Base-by-base conservation (phyloP, 23 red algal species). In the Agarophyton chilense region DNA sequence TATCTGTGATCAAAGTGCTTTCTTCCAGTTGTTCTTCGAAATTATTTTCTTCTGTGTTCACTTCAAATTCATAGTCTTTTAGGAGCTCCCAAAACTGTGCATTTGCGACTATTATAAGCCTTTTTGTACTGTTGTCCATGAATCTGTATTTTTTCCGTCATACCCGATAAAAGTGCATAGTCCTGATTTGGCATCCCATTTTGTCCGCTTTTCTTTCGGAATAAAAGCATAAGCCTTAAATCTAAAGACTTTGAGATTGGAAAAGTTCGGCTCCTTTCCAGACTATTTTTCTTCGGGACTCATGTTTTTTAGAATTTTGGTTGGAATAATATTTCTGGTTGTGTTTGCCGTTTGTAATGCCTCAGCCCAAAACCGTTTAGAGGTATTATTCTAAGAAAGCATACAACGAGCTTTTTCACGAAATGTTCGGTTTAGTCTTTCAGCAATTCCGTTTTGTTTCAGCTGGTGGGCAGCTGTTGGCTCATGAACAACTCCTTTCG, bases 401-500 rank as follows among this genome's bases (percentile, higher is more conserved):
- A 61, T 61, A 61, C 56, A 61, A 6, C 56, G 7, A 12, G 56
- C 56, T 12, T 61, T 31, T 61, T 61, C 56, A n/a, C n/a, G 19
- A 22, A 61, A 17, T 12, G 56, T 61, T 22, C 56, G 7, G 56
- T 61, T 61, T 28, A 61, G 8, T 61, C 56, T 71, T 54, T 88
- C 83, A 29, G 83, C 62, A 39, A 60, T 29, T 21, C 70, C 72
- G 52, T 90, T 90, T 41, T 77, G 43, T 42, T 90, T 35, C 19
- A 71, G 71, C 32, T 62, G 67, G 31, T 78, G 79, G 43, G 70
- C 25, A 58, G 19, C 68, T 78, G 85, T 61, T 21, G 19, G 10
- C 14, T 90, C 71, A 42, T 62, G 57, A 21, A 78, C 10, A 39
- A 56, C 45, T 38, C 71, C 85, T 25, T 44, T 51, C 21, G 57